Conservation (phyloP, 192 early-diverging fungal species). For the Gigaspora rosea region DNA sequence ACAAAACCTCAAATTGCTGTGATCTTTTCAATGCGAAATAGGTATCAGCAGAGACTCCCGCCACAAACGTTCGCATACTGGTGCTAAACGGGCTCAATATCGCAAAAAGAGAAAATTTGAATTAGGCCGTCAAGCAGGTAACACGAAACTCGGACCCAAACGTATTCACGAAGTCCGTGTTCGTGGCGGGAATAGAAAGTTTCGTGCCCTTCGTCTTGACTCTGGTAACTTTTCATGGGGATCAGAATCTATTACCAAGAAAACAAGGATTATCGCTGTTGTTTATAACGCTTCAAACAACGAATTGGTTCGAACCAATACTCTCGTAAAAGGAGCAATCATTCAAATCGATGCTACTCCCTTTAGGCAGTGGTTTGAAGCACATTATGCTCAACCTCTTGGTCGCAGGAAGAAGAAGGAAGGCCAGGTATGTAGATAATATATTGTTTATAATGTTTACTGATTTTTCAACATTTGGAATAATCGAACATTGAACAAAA, state of each 20-base stretch:
- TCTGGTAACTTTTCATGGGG: slow-evolving; percentile 98
- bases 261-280: slow-evolving; percentile 93
- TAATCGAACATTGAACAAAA: too few relatives aligned
- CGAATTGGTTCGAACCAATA: slow-evolving; percentile 99
- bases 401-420: slow-evolving; percentile 79
- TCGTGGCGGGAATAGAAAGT: slow-evolving; percentile 99
- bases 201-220: slow-evolving; percentile 96
- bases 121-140: slow-evolving; percentile 96
- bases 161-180: slow-evolving; percentile 94
- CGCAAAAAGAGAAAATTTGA: slow-evolving; percentile 99
- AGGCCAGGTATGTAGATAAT: slow-evolving; percentile 38
- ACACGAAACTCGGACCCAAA: slow-evolving; percentile 97
- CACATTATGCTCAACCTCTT: slow-evolving; percentile 89
- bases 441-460: too few relatives aligned
- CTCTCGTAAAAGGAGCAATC: slow-evolving; percentile 96
- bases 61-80: slow-evolving; percentile 97
- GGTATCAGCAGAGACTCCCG: slow-evolving; percentile 99
- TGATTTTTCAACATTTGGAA: too few relatives aligned
- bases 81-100: slow-evolving; percentile 99
- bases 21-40: slow-evolving; percentile 37
- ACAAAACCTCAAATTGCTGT: not conserved
- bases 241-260: slow-evolving; percentile 92
- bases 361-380: slow-evolving; percentile 99
- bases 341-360: slow-evolving; percentile 98
- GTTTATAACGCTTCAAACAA: slow-evolving; percentile 99